A percentile compares a stretch with the other conserved stretches of the same genome.
These are phyloP conservation scores for Bothriochloa decipiens DNA, from an alignment of 176 grass and related monocot genomes.

Conservation along the genomic window DNA sequence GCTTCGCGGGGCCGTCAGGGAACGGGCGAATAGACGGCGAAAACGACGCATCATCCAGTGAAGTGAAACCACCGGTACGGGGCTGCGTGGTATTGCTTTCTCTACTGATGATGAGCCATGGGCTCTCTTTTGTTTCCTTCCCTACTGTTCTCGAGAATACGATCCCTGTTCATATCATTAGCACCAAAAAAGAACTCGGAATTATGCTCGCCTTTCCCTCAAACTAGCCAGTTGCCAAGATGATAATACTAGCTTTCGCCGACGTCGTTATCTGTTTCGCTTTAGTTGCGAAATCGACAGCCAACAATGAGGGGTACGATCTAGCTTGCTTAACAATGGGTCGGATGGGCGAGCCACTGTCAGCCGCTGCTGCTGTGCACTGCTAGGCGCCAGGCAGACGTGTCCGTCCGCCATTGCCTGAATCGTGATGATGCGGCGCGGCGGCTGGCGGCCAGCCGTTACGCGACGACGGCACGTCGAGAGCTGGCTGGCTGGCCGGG, in stretches of 20 bases:
- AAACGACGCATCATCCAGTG: neutral
- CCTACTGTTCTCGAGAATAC: slow-evolving; percentile 33
- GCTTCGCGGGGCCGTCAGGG: neutral
- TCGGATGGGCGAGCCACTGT: neutral
- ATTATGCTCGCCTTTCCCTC: neutral
- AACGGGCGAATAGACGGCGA: neutral
- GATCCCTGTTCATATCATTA: slow-evolving; percentile 32
- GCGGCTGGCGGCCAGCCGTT: slow-evolving; percentile 3
- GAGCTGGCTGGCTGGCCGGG: neutral
- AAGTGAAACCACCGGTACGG: neutral
- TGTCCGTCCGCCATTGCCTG: neutral
- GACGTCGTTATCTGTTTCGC: neutral
- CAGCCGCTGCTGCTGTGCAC: neutral
- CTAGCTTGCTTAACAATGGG: neutral
- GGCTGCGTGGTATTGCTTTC: neutral
- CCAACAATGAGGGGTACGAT: neutral
- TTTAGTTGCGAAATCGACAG: neutral
- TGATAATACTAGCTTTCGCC: neutral
- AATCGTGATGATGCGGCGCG: neutral
- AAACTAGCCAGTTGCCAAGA: neutral
- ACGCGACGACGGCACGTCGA: slow-evolving; percentile 35
- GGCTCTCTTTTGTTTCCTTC: neutral
- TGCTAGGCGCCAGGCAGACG: neutral
- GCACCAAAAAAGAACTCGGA: neutral
- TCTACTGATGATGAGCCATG: neutral